Evolutionary conservation across 495 filamentous ascomycete genomes (phyloP), one percentile per base, ranked within the genome.

Genomic region (Trichoderma asperelloides): DNA sequence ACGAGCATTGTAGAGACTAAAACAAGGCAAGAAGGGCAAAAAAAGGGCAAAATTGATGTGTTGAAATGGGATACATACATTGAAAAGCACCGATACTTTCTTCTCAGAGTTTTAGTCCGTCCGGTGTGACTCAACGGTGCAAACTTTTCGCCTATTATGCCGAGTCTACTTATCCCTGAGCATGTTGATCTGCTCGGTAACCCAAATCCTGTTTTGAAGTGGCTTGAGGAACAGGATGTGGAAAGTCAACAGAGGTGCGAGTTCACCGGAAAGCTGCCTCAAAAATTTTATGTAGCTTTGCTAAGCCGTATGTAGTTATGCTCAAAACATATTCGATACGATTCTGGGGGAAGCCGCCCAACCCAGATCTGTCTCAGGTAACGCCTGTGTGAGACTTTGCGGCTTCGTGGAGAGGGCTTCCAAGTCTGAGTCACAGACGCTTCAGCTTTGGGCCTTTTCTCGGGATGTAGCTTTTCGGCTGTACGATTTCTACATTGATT

Each of bases 401-500:
- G 80, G 83, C 64, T 82, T 84, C 68, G 75, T 84, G 67, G 83
- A 85, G 71, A 80, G 81, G 65, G 84, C 79, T 65, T 76, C 77
- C 70, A 82, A 78, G 71, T 83, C 83, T 51, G 66, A 68, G 55
- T 75, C 79, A 33, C 62, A 72, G n/a, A 65, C 67, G 0, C 30
- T 86, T 49, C 73, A 70, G 68, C 66, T 70, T 43, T 80, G 80
- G 73, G 80, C 80, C 12, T 85, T 85, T 37, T 81, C 82, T 16
- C 72, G 84, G 27, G 70, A 73, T 18, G 80, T 81, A 12, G 90
- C 88, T 77, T 70, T 81, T 15, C 77, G 79, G 55, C 74, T 90
- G 4, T 91, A 95, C 72, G 77, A 87, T 16, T 85, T 90, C 63
- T 94, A 87, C 70, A 78, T 96, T 68, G 82, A 87, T 66, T 89